Percentiles rank a stretch among this genome's conserved stretches.
These are phyloP conservation scores for Kluyveromyces sp. DNA, from an alignment of 1,139 yeast genomes.

Conservation along the genomic window DNA sequence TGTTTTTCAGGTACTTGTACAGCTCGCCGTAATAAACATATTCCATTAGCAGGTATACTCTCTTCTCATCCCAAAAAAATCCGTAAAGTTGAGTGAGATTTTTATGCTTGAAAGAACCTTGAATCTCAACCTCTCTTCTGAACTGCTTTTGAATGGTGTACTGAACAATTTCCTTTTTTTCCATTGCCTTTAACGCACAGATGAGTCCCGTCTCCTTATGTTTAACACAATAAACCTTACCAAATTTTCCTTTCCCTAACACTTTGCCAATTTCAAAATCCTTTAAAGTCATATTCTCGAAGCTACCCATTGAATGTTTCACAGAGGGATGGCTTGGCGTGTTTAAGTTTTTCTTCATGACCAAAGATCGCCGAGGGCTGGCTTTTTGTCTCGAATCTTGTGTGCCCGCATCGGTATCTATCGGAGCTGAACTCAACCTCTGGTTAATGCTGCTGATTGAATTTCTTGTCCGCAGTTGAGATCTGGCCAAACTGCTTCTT, in stretches of 20 bases:
- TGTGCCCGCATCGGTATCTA: not conserved
- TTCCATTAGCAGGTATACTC: slow-evolving; percentile 80
- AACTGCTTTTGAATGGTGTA: slow-evolving; percentile 82
- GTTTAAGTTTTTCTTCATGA: not conserved
- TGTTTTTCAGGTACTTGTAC: slow-evolving; percentile 60
- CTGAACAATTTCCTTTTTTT: slow-evolving; percentile 66
- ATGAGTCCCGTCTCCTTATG: slow-evolving; percentile 71
- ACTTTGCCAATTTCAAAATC: slow-evolving; percentile 87
- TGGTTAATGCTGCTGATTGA: not conserved
- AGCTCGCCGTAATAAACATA: slow-evolving; percentile 84
- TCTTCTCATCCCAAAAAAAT: slow-evolving; percentile 70
- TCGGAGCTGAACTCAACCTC: not conserved
- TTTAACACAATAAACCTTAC: slow-evolving; percentile 82
- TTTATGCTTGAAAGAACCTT: slow-evolving; percentile 66
- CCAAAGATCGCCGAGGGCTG: slow-evolving; percentile 1
- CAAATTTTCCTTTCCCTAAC: slow-evolving; percentile 90
- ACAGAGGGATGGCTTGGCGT: not conserved
- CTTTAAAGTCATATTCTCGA: slow-evolving; percentile 17
- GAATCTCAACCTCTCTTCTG: slow-evolving; percentile 87
- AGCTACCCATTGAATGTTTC: slow-evolving; percentile 5
- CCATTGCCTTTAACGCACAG: slow-evolving; percentile 89
- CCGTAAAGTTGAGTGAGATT: slow-evolving; percentile 78
- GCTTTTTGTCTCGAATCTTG: not conserved
- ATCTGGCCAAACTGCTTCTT: slow-evolving; percentile 1
- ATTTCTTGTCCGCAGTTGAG: not conserved